Evolutionary conservation across 2,329 filamentous ascomycete species (phyloP).

Genomic region (Cordyceps cateniannulata): DNA sequence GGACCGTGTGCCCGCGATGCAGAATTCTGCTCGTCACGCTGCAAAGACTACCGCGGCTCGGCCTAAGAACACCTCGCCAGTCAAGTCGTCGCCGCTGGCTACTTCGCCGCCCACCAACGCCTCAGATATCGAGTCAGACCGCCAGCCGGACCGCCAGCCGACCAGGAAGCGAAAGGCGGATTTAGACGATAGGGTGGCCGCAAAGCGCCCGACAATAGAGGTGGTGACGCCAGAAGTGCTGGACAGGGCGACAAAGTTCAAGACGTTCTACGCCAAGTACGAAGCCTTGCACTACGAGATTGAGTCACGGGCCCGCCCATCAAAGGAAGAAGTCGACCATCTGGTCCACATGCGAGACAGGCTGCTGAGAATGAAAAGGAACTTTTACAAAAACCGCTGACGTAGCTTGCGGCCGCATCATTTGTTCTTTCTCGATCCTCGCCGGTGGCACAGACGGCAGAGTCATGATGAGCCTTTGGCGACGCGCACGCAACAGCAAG

Average conservation of each 20-base stretch:
- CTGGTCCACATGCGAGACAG: slow-evolving; percentile 49
- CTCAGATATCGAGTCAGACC: slow-evolving; percentile 49
- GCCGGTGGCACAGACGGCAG: too few species aligned
- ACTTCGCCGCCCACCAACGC: slow-evolving; percentile 60
- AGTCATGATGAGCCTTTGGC: too few species aligned
- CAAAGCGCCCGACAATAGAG: slow-evolving; percentile 27
- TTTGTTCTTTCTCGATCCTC: too few species aligned
- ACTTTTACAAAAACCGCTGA: slow-evolving; percentile 43
- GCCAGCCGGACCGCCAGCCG: slow-evolving; percentile 15
- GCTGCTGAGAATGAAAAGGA: slow-evolving; percentile 50
- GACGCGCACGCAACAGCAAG: too few species aligned
- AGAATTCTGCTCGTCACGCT: background rate
- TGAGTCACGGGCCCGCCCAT: slow-evolving; percentile 41
- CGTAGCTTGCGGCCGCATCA: background rate
- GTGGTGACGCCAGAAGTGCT: slow-evolving; percentile 37
- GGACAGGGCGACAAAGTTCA: slow-evolving; percentile 49
- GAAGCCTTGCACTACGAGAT: slow-evolving; percentile 51
- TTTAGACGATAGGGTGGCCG: slow-evolving; percentile 17
- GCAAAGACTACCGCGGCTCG: slow-evolving; percentile 20
- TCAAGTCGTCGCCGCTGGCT: slow-evolving; percentile 59
- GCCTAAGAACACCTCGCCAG: slow-evolving; percentile 50
- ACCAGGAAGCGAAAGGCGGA: slow-evolving; percentile 39
- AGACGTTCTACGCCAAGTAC: slow-evolving; percentile 50
- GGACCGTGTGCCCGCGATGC: slow-evolving; percentile 11
- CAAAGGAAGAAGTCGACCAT: slow-evolving; percentile 42